A percentile compares a stretch with the other conserved stretches of the same genome.
phyloP scores from a whole-genome alignment of 108 stramenopile genomes.

The Aureococcus anophagefferens region DNA sequence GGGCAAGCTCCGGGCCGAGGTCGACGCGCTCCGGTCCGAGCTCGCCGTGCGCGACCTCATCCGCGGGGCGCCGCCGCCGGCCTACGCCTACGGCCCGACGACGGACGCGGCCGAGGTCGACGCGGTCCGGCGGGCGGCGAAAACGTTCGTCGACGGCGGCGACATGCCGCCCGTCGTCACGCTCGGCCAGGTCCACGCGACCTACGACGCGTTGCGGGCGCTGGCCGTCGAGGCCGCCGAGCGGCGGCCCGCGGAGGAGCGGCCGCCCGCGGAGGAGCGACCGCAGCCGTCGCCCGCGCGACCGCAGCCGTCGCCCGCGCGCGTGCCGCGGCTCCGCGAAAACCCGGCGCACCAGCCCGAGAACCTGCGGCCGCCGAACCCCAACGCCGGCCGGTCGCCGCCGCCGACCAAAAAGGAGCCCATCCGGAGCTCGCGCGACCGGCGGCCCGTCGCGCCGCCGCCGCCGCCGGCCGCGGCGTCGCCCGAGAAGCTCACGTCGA shows the following conservation, averaged over 20 bases:
- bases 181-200: neutral
- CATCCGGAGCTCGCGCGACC: no score
- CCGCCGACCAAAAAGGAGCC: no score
- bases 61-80: neutral
- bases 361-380: no score
- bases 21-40: conserved; percentile 17
- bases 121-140: neutral
- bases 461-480: no score
- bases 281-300: no score
- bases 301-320: no score
- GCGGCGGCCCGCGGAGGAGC: no score
- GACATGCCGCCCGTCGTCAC: neutral
- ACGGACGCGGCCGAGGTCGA: neutral
- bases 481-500: neutral
- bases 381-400: no score
- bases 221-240: neutral
- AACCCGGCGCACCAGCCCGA: no score
- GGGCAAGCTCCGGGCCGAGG: conserved; percentile 4
- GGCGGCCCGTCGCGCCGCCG: no score
- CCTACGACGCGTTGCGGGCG: neutral
- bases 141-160: neutral
- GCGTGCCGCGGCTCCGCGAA: no score
- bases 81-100: neutral
- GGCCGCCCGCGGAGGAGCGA: no score
- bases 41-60: conserved; percentile 23